Evolutionary conservation across 257 asterid species (phyloP).

Genomic region (Eustoma russellianum): DNA sequence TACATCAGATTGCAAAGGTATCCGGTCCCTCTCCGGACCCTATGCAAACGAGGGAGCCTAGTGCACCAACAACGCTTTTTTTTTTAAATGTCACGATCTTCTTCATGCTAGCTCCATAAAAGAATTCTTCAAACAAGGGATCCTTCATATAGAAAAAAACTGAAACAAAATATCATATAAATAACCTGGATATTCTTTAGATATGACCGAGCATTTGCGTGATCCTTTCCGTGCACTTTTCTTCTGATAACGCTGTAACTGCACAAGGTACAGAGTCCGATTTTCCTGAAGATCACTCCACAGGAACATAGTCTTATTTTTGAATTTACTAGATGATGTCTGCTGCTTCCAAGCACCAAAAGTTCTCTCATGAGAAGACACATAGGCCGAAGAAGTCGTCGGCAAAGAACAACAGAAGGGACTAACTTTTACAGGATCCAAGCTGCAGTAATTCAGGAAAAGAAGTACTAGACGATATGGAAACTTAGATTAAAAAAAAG

Average conservation of each 20-base stretch:
- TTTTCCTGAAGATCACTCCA: conserved; percentile 3
- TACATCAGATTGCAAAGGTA: too few species aligned
- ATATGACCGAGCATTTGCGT: conserved; percentile 5
- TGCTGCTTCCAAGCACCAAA: background rate
- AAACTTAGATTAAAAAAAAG: too few species aligned
- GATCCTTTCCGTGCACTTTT: background rate
- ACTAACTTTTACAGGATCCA: too few species aligned
- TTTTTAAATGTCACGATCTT: background rate
- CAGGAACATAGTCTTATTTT: conserved; percentile 8
- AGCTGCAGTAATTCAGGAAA: too few species aligned
- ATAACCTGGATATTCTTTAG: conserved; percentile 18
- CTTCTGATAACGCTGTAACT: conserved; percentile 8
- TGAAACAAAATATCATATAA: background rate
- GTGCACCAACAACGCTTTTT: too few species aligned
- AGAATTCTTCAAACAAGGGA: background rate
- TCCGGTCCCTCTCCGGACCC: too few species aligned
- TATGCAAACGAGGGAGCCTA: too few species aligned
- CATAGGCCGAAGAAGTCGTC: conserved; percentile 12
- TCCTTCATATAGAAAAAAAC: conserved; percentile 1
- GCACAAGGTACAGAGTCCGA: conserved; percentile 3
- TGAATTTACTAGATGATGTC: conserved; percentile 2
- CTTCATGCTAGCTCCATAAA: too few species aligned
- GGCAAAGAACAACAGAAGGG: conserved; percentile 10
- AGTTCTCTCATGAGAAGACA: background rate
- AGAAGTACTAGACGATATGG: too few species aligned